Base-by-base conservation (phyloP, 352 stramenopile species). In the Lagenidium giganteum region DNA sequence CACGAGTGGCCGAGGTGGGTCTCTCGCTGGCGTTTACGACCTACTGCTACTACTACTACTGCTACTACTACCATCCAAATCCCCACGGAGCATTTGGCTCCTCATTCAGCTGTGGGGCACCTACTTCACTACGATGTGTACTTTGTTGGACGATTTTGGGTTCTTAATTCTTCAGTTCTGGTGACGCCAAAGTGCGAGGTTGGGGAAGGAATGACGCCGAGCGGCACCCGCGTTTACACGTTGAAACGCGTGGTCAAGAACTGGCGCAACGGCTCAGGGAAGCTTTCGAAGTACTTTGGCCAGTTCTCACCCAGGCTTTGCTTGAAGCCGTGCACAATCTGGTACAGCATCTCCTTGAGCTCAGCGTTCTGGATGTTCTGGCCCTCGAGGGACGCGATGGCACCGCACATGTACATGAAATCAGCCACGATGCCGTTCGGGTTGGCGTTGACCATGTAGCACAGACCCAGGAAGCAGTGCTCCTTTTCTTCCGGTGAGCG, bases 371-470 rank as follows among this genome's bases (percentile, higher is more conserved):
- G 63, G 29, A 93, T 81, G 31, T 75, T 66, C 51, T 85, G 73
- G 42, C 78, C 78, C 44, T 94, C 79, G 12, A 94, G 67, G 54
- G 83, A 95, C 49, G 83, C 83, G 38, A 95, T 87, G 9, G 83
- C 83, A 46, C 81, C 81, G 35, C 80, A 93, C 76, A 95, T 89
- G 61, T 88, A 91, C 80, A 95, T 93, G 42, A 95, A 95, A 39
- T 95, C 80, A 9, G 76, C 63, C 8, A 95, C 71, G 33, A 93
- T 93, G 23, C 78, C 80, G 47, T 85, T 87, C 49, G 86, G 86
- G 60, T 96, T 95, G 22, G 86, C 65, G 64, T 94, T 87, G 44
- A 96, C 81, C 68, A 96, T 90, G 60, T 95, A 91, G 64, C 85
- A 95, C 5, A 96, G 60, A 0, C 86, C 86, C 31, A 93, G 45